Percentiles rank a stretch among this genome's conserved stretches.
These are phyloP conservation scores for Fusarium sp. DNA, from an alignment of 2,329 filamentous ascomycete species.

Conservation along the genomic window DNA sequence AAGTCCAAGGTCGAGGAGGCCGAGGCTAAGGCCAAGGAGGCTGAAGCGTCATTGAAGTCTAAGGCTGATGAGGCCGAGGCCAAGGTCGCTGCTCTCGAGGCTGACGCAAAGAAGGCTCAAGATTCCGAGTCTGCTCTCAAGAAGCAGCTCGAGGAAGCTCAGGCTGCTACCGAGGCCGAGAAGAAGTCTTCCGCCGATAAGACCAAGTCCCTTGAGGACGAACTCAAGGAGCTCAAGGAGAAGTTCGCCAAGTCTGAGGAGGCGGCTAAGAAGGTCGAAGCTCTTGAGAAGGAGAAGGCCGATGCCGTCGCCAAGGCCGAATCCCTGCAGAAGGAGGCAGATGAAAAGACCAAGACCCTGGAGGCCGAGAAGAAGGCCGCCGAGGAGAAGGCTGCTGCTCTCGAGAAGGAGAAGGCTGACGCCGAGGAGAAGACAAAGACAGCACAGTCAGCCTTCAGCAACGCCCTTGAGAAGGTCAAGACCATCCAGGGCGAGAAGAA, in stretches of 20 bases:
- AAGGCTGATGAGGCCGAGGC: conserved; percentile 15
- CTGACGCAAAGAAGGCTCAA: conserved; percentile 18
- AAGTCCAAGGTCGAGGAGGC: conserved; percentile 37
- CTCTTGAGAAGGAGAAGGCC: conserved; percentile 31
- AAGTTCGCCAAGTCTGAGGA: conserved; percentile 30
- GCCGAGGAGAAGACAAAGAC: conserved; percentile 31
- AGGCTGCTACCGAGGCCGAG: conserved; percentile 27
- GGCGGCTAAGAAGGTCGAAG: conserved; percentile 14
- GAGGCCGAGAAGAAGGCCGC: conserved; percentile 15
- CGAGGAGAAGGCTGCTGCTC: not conserved
- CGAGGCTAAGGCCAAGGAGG: conserved; percentile 30
- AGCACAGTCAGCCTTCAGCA: conserved; percentile 19
- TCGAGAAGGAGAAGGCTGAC: conserved; percentile 24
- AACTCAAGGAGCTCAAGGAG: conserved; percentile 33
- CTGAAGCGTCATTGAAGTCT: conserved; percentile 33
- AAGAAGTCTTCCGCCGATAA: conserved; percentile 33
- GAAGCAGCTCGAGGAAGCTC: conserved; percentile 35
- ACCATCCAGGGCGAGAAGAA: conserved; percentile 29
- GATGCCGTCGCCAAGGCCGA: conserved; percentile 17
- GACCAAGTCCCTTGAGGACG: conserved; percentile 29
- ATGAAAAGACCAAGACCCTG: conserved; percentile 14
- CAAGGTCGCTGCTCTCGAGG: conserved; percentile 7
- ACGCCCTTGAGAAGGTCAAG: conserved; percentile 22
- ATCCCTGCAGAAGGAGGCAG: conserved; percentile 7
- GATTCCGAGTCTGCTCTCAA: conserved; percentile 22